These are phyloP conservation scores for Warburgia ugandensis DNA, from an alignment of 164 flowering plant genomes.

Conservation along the genomic window DNA sequence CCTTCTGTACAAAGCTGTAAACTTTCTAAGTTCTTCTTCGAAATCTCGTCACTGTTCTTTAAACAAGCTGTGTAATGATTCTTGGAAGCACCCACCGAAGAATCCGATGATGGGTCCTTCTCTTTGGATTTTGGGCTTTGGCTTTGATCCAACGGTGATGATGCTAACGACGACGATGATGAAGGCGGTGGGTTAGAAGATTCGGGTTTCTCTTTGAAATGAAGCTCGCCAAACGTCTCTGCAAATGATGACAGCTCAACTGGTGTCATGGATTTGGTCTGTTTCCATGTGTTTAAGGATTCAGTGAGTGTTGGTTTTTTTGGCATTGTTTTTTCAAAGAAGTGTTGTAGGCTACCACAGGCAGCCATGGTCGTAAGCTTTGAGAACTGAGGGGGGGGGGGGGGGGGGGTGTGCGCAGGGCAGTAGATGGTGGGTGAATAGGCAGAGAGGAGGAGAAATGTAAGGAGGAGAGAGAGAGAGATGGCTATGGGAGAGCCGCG, in stretches of 20 bases:
- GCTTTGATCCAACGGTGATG: background rate
- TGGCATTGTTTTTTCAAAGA: conserved; percentile 52
- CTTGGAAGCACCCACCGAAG: conserved; percentile 1
- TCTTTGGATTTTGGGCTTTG: background rate
- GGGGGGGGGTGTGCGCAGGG: background rate
- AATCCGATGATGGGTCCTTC: conserved; percentile 5
- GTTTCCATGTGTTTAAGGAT: conserved; percentile 50
- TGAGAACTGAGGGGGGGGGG: background rate
- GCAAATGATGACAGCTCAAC: conserved; percentile 35
- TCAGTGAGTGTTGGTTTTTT: conserved; percentile 45
- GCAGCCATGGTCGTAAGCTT: conserved; percentile 40
- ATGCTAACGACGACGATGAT: background rate
- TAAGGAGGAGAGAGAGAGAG: background rate
- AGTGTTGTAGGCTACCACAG: conserved; percentile 57
- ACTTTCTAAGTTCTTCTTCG: conserved; percentile 37
- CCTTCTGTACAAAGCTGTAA: conserved; percentile 74
- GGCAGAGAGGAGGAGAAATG: no score
- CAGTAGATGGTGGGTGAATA: background rate
- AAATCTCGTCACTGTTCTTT: conserved; percentile 25
- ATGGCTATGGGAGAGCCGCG: background rate
- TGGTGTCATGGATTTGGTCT: conserved; percentile 23
- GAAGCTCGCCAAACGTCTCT: conserved; percentile 79
- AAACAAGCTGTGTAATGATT: no score
- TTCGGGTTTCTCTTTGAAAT: conserved; percentile 39
- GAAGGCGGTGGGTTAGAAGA: background rate